phyloP scores from a whole-genome alignment of 805 yeast genomes.

The Suhomyces prunicola region DNA sequence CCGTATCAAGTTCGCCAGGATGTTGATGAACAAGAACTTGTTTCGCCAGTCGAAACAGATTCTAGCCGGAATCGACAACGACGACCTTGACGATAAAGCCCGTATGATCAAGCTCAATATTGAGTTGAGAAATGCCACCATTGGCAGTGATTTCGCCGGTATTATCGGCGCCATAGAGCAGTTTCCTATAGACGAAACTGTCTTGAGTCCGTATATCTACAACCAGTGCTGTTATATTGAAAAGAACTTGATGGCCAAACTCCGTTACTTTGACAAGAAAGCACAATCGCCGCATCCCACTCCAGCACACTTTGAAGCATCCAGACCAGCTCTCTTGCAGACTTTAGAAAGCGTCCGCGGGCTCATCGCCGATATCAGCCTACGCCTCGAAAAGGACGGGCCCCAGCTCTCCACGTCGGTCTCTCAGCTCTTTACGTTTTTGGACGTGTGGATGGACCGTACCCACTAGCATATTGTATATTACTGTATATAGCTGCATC shows the following conservation, averaged over 20 bases:
- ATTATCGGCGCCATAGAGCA: slow-evolving; percentile 18
- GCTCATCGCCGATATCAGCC: slow-evolving; percentile 34
- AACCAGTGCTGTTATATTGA: slow-evolving; percentile 32
- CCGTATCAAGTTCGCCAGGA: slow-evolving; percentile 26
- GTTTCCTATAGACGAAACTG: slow-evolving; percentile 31
- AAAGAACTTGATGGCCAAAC: slow-evolving; percentile 18
- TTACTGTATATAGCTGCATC: neutral
- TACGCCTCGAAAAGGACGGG: slow-evolving; percentile 32
- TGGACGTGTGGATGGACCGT: slow-evolving; percentile 25
- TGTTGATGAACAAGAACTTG: slow-evolving; percentile 28
- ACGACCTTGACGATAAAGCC: slow-evolving; percentile 26
- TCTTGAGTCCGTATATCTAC: slow-evolving; percentile 32
- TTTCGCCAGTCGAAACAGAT: slow-evolving; percentile 21
- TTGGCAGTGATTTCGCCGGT: slow-evolving; percentile 15
- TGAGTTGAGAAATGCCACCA: slow-evolving; percentile 22
- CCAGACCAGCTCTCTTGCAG: neutral
- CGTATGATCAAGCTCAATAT: slow-evolving; percentile 24
- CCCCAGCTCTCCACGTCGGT: slow-evolving; percentile 21
- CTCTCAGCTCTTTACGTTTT: slow-evolving; percentile 19
- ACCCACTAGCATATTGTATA: neutral
- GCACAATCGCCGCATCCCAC: neutral
- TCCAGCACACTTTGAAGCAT: neutral
- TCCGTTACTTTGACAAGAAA: slow-evolving; percentile 4
- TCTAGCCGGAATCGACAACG: slow-evolving; percentile 17
- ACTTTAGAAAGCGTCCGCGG: slow-evolving; percentile 19